phyloP scores from a whole-genome alignment of 140 eudicot genomes.

The Erigeron philadelphicus region DNA sequence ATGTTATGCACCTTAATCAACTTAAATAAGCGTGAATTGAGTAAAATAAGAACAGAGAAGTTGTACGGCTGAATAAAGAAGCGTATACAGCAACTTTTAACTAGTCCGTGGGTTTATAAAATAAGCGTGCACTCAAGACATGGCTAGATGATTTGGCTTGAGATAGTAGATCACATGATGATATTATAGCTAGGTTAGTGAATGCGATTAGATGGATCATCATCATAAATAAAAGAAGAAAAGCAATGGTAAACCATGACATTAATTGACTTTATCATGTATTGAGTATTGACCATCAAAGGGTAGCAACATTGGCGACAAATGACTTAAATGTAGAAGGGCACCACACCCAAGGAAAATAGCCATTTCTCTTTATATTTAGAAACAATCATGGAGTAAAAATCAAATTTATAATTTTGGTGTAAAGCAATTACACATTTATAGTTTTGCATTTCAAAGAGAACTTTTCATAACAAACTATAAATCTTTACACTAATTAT shows the following conservation, averaged over 20 bases:
- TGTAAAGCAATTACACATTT: too few species aligned
- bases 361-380: background rate
- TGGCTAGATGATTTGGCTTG: constrained; percentile 20
- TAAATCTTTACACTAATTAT: too few species aligned
- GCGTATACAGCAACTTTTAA: background rate
- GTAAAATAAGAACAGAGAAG: too few species aligned
- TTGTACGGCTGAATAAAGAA: too few species aligned
- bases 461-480: too few species aligned
- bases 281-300: constrained; percentile 10
- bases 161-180: constrained; percentile 16
- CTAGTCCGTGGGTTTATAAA: background rate
- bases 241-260: constrained; percentile 17
- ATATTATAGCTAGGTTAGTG: constrained; percentile 27
- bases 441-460: too few species aligned
- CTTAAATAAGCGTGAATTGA: too few species aligned
- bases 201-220: constrained; percentile 20
- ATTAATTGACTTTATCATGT: constrained; percentile 21
- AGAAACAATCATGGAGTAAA: too few species aligned
- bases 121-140: background rate
- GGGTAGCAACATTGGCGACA: constrained; percentile 10
- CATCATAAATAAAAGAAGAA: constrained; percentile 14
- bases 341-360: constrained; percentile 21
- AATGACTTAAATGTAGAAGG: constrained; percentile 23
- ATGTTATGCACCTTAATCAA: too few species aligned
- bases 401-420: too few species aligned